A percentile compares a stretch with the other conserved stretches of the same genome.
Evolutionary conservation across 2,329 filamentous ascomycete genomes (phyloP).

Genomic region (Microdochium trichocladiopsis): DNA sequence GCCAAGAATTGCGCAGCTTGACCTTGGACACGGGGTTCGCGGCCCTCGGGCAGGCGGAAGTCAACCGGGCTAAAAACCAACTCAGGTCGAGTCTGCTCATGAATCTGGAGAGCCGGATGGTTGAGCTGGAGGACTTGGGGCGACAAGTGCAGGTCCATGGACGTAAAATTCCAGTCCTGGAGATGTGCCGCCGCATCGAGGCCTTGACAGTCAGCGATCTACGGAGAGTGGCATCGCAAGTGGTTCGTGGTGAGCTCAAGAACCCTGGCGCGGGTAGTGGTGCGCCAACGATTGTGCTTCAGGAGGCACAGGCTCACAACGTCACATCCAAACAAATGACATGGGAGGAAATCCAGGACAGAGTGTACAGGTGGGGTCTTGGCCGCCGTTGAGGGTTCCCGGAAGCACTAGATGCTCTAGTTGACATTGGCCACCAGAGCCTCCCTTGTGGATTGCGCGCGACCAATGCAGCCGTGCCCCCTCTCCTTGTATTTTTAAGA

Average conservation of each 20-base stretch:
- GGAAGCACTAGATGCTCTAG: too few relatives aligned
- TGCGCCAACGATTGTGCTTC: conserved; percentile 86
- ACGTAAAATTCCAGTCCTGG: conserved; percentile 79
- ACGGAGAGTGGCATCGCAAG: conserved; percentile 68
- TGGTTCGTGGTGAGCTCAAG: conserved; percentile 69
- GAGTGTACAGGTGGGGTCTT: conserved; percentile 77
- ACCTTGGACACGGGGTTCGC: conserved; percentile 69
- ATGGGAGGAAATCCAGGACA: conserved; percentile 87
- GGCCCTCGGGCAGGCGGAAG: conserved; percentile 67
- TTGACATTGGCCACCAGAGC: too few relatives aligned
- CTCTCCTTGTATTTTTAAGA: not conserved
- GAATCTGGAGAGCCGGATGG: conserved; percentile 97
- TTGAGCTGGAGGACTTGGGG: conserved; percentile 92
- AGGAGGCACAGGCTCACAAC: conserved; percentile 76
- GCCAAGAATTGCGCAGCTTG: conserved; percentile 75
- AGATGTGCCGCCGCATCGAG: conserved; percentile 90
- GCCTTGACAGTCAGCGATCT: conserved; percentile 73
- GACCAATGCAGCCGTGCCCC: too few relatives aligned
- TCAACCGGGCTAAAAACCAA: conserved; percentile 94
- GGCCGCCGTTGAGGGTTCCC: conserved; percentile 41
- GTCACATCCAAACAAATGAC: conserved; percentile 60
- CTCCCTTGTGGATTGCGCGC: too few relatives aligned
- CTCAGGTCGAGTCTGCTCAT: conserved; percentile 83
- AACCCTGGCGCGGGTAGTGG: conserved; percentile 77
- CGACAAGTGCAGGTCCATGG: conserved; percentile 96